These are phyloP conservation scores for Nothophaeocryptopus gaeumannii DNA, from an alignment of 2,329 filamentous ascomycete species.

Conservation along the genomic window DNA sequence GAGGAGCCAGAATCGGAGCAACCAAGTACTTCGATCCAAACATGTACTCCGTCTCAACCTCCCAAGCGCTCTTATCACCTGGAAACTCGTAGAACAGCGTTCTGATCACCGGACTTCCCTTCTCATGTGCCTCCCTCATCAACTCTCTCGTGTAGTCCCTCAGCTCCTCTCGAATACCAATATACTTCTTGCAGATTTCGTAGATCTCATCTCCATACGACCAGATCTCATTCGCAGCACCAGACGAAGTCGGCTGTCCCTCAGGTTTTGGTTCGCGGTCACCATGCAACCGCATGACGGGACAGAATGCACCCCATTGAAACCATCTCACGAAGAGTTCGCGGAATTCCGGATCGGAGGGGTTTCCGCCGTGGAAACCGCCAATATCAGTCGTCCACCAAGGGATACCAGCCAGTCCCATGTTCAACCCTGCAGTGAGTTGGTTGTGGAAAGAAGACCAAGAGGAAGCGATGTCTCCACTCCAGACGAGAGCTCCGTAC, in stretches of 20 bases:
- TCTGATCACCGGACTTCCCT: conserved; percentile 61
- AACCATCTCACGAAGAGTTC: conserved; percentile 68
- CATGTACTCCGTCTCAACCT: conserved; percentile 61
- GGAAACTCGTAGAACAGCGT: conserved; percentile 65
- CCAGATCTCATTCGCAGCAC: conserved; percentile 64
- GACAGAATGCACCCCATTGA: conserved; percentile 66
- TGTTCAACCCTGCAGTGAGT: conserved; percentile 62
- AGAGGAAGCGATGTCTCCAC: conserved; percentile 63
- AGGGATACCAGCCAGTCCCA: conserved; percentile 61
- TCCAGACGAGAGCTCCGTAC: conserved; percentile 65
- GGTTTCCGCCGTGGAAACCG: conserved; percentile 65
- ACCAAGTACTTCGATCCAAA: conserved; percentile 60
- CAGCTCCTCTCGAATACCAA: conserved; percentile 57
- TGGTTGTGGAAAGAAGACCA: conserved; percentile 61
- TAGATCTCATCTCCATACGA: conserved; percentile 62
- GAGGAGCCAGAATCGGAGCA: conserved; percentile 55
- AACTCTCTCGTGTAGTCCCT: conserved; percentile 57
- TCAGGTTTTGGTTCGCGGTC: conserved; percentile 57
- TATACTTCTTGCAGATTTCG: conserved; percentile 58
- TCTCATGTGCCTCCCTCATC: conserved; percentile 60
- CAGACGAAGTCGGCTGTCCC: conserved; percentile 37
- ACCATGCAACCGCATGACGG: conserved; percentile 66
- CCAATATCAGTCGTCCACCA: conserved; percentile 73
- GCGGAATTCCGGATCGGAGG: conserved; percentile 54
- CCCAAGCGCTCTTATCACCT: conserved; percentile 53